Base-by-base conservation (phyloP, 306 rosid species). In the Lithocarpus polystachyus region DNA sequence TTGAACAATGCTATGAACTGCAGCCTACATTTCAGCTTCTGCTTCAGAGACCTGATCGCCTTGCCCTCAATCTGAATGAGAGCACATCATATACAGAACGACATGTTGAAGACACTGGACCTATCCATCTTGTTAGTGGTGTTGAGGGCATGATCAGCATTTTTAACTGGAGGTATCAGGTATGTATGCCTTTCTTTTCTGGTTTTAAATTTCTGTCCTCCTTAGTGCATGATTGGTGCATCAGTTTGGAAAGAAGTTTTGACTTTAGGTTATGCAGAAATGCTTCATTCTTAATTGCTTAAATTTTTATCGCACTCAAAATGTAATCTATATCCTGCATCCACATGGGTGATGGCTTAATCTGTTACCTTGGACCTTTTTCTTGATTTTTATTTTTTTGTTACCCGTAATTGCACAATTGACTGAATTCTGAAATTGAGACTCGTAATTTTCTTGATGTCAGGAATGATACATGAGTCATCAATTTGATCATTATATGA, bases 21-120 rank as follows among this genome's bases (percentile, higher is more conserved):
- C 99, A 95, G 85, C 99, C 98, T 53, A 91, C 99, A 70, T 95
- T 95, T 84, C 96, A 91, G 72, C 94, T 82, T 73, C 92, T 95
- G 72, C 99, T 93, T 76, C 87, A 87, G 85, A 91, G 99, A 90
- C 96, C 99, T 19, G 98, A 95, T 69, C 86, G 1, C 65, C 97
- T 91, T 74, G 93, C 86, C 61, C 94, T 95, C 71, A 93, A 93
- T 85, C 64, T 91, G 75, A 83, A 51, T 72, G 99, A 95, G 85
- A 82, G 80, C 60, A 60, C 92, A 73, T 59, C 91, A 54, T 85
- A 82, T 81, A 93, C 98, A 51, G 92, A 93, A 64, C 90, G 94
- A 4, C 61, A 33, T 64, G 90, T 88, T 76, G 90, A 82, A 40
- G 94, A 95, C 52, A 88, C 90, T 33, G 96, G 89, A 24, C 87